Conservation (phyloP, 2,329 filamentous ascomycete genomes). For the Diaporthe caulivora region DNA sequence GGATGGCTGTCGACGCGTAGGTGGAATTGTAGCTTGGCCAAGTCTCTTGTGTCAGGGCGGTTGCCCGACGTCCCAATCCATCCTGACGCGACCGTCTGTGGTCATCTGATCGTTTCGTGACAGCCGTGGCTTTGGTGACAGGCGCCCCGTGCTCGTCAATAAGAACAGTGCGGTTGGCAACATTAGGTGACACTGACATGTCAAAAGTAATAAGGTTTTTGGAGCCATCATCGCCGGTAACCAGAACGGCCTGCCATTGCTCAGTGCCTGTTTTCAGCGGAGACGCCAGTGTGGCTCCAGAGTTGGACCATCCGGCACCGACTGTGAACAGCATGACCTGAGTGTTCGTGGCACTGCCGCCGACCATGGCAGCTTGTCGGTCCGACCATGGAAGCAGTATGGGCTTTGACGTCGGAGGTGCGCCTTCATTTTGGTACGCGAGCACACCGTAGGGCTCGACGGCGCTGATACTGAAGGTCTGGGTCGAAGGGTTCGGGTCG, state of each 20-base stretch:
- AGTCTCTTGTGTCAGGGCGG: slow-evolving; percentile 66
- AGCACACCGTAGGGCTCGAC: slow-evolving; percentile 73
- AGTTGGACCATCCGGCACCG: slow-evolving; percentile 73
- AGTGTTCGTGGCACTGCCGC: slow-evolving; percentile 75
- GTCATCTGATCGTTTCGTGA: slow-evolving; percentile 45
- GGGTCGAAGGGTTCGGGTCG: slow-evolving; percentile 68
- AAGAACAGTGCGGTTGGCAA: slow-evolving; percentile 77
- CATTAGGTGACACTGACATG: slow-evolving; percentile 79
- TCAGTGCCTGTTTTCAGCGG: slow-evolving; percentile 71
- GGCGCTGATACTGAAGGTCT: slow-evolving; percentile 81
- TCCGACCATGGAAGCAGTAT: slow-evolving; percentile 81
- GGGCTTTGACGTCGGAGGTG: slow-evolving; percentile 75
- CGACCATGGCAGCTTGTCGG: slow-evolving; percentile 78
- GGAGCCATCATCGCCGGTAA: slow-evolving; percentile 81
- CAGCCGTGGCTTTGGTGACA: slow-evolving; percentile 59
- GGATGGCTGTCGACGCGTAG: slow-evolving; percentile 73
- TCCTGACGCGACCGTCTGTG: slow-evolving; percentile 15
- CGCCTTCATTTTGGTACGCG: slow-evolving; percentile 66
- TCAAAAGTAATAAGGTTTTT: slow-evolving; percentile 86
- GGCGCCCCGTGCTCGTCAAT: slow-evolving; percentile 70
- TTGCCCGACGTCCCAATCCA: slow-evolving; percentile 35
- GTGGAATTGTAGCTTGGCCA: slow-evolving; percentile 87
- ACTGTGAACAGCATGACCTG: slow-evolving; percentile 80
- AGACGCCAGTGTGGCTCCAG: slow-evolving; percentile 72
- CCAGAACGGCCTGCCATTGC: slow-evolving; percentile 70